These are phyloP conservation scores for Phytopythium delawarense DNA, from an alignment of 352 stramenopile genomes.

Conservation along the genomic window DNA sequence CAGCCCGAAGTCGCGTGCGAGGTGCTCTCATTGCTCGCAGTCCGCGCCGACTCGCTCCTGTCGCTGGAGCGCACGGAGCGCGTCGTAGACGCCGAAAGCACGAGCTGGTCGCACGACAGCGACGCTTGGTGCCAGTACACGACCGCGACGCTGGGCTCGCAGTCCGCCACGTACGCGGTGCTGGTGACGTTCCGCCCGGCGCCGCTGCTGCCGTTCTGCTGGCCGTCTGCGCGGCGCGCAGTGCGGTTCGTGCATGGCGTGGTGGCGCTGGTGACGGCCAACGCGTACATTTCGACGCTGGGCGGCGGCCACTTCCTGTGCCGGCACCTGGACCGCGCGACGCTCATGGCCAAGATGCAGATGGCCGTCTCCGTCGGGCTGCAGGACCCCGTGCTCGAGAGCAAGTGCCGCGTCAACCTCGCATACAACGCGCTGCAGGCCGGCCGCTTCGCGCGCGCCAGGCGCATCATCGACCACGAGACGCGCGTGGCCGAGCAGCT, in stretches of 20 bases:
- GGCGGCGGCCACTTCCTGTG: constrained; percentile 80
- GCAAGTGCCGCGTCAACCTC: constrained; percentile 80
- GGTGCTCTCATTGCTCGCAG: constrained; percentile 3
- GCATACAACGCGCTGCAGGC: constrained; percentile 76
- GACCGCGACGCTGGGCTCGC: too few species aligned
- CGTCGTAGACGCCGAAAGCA: not conserved
- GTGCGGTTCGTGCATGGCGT: constrained; percentile 65
- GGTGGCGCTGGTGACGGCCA: constrained; percentile 72
- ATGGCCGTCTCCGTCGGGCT: constrained; percentile 74
- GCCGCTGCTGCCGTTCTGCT: constrained; percentile 47
- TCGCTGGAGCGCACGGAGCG: not conserved
- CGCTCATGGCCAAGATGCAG: constrained; percentile 70
- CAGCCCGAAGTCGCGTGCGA: constrained; percentile 27
- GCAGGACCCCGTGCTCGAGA: constrained; percentile 68
- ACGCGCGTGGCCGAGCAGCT: constrained; percentile 37
- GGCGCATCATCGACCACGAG: constrained; percentile 47
- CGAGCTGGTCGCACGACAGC: constrained; percentile 10
- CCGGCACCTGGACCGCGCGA: constrained; percentile 63
- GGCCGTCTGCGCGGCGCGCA: constrained; percentile 56
- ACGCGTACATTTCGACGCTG: constrained; percentile 83
- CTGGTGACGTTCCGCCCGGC: constrained; percentile 46
- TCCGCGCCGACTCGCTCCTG: not conserved
- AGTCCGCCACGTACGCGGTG: constrained; percentile 12
- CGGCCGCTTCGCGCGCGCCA: constrained; percentile 56
- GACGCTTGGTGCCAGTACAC: constrained; percentile 1